phyloP scores from a whole-genome alignment of 2,329 filamentous ascomycete genomes.

The Aspergillus sp. region DNA sequence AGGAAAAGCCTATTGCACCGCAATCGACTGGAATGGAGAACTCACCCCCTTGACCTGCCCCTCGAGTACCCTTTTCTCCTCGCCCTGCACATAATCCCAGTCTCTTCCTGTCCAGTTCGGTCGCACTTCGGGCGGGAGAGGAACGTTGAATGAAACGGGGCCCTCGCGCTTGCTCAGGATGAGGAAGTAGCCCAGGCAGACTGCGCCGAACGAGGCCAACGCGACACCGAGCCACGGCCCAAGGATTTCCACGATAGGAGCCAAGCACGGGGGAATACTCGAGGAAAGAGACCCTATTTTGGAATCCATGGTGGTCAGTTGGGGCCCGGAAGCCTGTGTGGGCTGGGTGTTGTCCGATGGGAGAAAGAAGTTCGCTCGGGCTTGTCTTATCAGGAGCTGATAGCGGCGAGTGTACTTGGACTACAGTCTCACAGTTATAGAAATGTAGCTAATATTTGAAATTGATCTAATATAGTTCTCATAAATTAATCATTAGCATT shows the following conservation, averaged over 20 bases:
- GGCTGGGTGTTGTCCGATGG: neutral
- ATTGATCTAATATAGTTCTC: too few relatives aligned
- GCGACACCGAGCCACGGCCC: conserved; percentile 16
- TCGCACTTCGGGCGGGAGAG: conserved; percentile 26
- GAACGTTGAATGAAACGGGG: conserved; percentile 29
- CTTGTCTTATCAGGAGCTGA: too few relatives aligned
- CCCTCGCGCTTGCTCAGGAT: conserved; percentile 20
- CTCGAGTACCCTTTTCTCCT: conserved; percentile 26
- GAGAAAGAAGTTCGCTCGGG: too few relatives aligned
- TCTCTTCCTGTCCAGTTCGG: conserved; percentile 20
- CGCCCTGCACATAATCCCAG: conserved; percentile 27
- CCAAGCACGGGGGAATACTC: conserved; percentile 14
- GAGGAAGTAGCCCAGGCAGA: conserved; percentile 25
- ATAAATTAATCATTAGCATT: too few relatives aligned
- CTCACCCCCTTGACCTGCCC: conserved; percentile 32
- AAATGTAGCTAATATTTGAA: too few relatives aligned
- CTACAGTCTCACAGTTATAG: too few relatives aligned
- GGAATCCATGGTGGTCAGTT: conserved; percentile 8
- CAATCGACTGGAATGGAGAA: conserved; percentile 3
- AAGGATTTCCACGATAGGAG: conserved; percentile 11
- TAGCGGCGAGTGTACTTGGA: too few relatives aligned
- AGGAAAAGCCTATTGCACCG: too few relatives aligned
- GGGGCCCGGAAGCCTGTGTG: conserved; percentile 4
- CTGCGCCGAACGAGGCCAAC: conserved; percentile 19
- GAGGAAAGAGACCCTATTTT: conserved; percentile 18